Base-by-base conservation (phyloP, 176 grass and related monocot species). In the Puya raimondii region DNA sequence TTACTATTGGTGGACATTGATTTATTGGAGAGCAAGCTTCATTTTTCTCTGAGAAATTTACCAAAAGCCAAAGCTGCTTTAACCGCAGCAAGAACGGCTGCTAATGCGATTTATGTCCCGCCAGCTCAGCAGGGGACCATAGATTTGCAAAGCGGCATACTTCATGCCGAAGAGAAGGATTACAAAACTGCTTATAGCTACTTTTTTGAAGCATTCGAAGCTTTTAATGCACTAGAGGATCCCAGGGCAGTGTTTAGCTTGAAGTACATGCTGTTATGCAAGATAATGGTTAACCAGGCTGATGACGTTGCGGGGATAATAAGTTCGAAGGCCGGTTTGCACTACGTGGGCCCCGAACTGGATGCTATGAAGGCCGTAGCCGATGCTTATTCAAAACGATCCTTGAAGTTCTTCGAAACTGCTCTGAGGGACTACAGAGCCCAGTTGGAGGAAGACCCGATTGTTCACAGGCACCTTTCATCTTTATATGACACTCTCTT, bases 191-290 rank as follows among this genome's bases (percentile, higher is more conserved):
- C 68, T 11, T 96, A 96, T 72, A 91, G 91, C 76, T 96, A 96
- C 76, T 96, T 91, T 71, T 91, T 96, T 33, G 91, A 96, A 78
- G 91, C 91, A 27, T 91, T 88, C 33, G 88, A 91, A 79, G 88
- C 81, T 47, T 91, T 87, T 69, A 87, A 81, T 76, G 68, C 84
- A 17, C 78, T 91, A 6, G 88, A 85, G 74, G 88, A 87, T 48
- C 68, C 81, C 47, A 76, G 78, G 14, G 84, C 88, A n/a, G 77
- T 87, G 22, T 91, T 87, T 68, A 82, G 88, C 72, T 77, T 96
- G 27, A 96, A 96, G 58, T 96, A 91, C 78, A 96, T 96, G 91
- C 88, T 96, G 17, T 67, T 96, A 61, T 96, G 88, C 80, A 96
- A 96, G 83, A 96, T 91, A 48, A 91, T 96, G 91, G 91, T 91